A percentile compares a stretch with the other conserved stretches of the same genome.
Evolutionary conservation across 2,329 filamentous ascomycete genomes (phyloP).

Genomic region (Leptodontidium sp.): DNA sequence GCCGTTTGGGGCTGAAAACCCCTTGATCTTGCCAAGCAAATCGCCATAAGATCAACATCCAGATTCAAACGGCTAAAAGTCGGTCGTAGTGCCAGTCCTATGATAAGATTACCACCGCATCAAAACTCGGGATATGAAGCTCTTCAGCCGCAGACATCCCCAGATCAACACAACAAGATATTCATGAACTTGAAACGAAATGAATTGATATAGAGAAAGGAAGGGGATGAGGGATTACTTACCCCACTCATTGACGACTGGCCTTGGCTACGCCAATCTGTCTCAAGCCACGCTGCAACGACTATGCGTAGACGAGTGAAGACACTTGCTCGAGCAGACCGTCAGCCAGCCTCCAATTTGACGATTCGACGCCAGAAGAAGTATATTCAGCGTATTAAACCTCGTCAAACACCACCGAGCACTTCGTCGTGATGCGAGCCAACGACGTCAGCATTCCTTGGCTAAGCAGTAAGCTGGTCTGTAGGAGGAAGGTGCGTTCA

Average conservation of each 20-base stretch:
- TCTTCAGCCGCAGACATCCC: not conserved
- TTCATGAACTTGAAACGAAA: not conserved
- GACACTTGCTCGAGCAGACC: not conserved
- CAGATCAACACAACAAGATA: not conserved
- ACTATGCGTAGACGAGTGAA: not conserved
- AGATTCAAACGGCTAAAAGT: conserved; percentile 13
- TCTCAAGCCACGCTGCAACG: not conserved
- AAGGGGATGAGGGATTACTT: not conserved
- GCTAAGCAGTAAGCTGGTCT: conserved; percentile 11
- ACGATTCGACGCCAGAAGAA: not conserved
- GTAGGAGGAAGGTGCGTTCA: not conserved
- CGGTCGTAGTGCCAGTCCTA: not conserved
- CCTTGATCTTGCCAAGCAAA: conserved; percentile 1
- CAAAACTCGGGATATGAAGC: conserved; percentile 14
- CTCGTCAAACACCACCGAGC: not conserved
- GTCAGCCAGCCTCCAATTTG: conserved; percentile 4
- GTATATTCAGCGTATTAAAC: not conserved
- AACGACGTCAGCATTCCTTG: conserved; percentile 12
- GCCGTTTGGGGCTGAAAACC: not conserved
- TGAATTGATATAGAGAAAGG: not conserved
- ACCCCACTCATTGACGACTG: not conserved
- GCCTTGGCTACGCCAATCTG: not conserved
- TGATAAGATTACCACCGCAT: not conserved
- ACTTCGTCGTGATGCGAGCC: not conserved
- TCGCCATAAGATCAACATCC: not conserved